Conservation (phyloP, 1,284 basidiomycete genomes). For the Ceratobasidium papillatum region DNA sequence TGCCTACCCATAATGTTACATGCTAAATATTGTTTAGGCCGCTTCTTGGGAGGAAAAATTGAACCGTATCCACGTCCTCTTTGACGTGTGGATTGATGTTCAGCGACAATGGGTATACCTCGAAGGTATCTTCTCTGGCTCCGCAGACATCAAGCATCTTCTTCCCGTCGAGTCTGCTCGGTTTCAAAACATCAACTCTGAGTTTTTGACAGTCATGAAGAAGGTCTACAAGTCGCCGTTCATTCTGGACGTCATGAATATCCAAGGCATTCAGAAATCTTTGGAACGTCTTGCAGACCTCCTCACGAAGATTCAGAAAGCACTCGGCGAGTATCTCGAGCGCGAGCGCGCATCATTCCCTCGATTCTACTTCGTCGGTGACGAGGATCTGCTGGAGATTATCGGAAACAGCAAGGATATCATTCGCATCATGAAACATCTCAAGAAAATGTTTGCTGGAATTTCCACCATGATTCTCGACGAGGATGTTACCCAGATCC, state of each 20-base stretch:
- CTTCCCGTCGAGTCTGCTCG: conserved; percentile 96
- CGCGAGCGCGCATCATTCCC: conserved; percentile 97
- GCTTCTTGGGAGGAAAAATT: conserved; percentile 94
- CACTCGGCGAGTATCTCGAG: conserved; percentile 98
- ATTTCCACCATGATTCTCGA: conserved; percentile 91
- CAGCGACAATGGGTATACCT: conserved; percentile 99
- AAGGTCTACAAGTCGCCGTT: conserved; percentile 99
- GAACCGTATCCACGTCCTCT: conserved; percentile 93
- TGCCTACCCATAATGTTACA: conserved; percentile 1
- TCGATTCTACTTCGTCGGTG: conserved; percentile 99
- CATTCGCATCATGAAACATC: conserved; percentile 95
- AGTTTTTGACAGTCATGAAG: conserved; percentile 99
- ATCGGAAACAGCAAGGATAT: conserved; percentile 99
- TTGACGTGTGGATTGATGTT: conserved; percentile 99
- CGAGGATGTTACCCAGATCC: conserved; percentile 85
- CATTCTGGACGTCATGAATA: conserved; percentile 96
- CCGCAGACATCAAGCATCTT: conserved; percentile 97
- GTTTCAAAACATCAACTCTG: conserved; percentile 98
- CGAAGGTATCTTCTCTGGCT: conserved; percentile 99
- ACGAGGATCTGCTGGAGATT: conserved; percentile 98
- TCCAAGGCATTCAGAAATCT: conserved; percentile 95
- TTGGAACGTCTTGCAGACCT: conserved; percentile 96
- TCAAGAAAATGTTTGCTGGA: conserved; percentile 99
- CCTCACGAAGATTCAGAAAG: conserved; percentile 98
- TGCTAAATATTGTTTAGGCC: conserved; percentile 59